Percentiles rank a stretch among this genome's conserved stretches.
Evolutionary conservation across 495 filamentous ascomycete genomes (phyloP).

Genomic region (Lineolata rhizophorae): DNA sequence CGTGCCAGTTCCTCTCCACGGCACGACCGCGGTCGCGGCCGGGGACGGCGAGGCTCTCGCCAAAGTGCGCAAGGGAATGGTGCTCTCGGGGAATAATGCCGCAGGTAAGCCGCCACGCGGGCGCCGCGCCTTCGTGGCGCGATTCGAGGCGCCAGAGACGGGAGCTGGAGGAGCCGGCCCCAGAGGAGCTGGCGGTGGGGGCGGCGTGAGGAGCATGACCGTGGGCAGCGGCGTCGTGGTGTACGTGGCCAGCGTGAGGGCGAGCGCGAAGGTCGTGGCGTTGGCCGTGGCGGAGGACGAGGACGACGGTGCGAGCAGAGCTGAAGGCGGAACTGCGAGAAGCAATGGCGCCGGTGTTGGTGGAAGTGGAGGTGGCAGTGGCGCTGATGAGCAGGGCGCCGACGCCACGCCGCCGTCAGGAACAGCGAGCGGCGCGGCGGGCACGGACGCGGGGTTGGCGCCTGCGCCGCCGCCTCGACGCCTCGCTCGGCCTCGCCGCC

Average conservation of each 20-base stretch:
- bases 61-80: slow-evolving; percentile 65
- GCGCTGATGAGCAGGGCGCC: no score
- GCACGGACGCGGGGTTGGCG: no score
- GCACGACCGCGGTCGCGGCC: no score
- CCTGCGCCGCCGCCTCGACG: slow-evolving; percentile 13
- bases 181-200: slow-evolving; percentile 18
- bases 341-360: no score
- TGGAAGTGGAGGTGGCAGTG: no score
- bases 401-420: no score
- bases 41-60: slow-evolving; percentile 18
- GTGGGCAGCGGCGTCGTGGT: slow-evolving; percentile 47
- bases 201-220: slow-evolving; percentile 15
- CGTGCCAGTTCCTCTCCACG: slow-evolving; percentile 7
- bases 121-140: not conserved
- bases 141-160: no score
- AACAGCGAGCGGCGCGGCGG: no score
- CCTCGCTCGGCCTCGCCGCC: slow-evolving; percentile 10
- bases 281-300: slow-evolving; percentile 26
- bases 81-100: slow-evolving; percentile 34
- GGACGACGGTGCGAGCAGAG: slow-evolving; percentile 3
- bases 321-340: slow-evolving; percentile 4
- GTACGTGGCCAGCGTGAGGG: slow-evolving; percentile 73
- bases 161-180: no score
- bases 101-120: slow-evolving; percentile 2
- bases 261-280: slow-evolving; percentile 45